Evolutionary conservation across 352 stramenopile species (phyloP).

Genomic region (Phytophthora boehmeriae): DNA sequence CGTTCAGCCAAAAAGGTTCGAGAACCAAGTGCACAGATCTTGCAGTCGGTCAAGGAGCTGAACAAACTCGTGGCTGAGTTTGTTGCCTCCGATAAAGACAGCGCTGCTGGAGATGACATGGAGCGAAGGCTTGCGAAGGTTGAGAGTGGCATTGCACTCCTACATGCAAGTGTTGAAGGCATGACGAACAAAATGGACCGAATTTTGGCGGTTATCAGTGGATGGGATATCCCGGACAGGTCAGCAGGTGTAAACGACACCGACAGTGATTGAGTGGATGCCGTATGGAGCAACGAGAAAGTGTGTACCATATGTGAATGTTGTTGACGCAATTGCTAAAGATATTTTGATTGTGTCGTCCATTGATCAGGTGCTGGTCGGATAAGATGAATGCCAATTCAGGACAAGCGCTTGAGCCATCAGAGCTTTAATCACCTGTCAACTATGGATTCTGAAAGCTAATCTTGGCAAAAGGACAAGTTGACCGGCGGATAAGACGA

Average conservation of each 20-base stretch:
- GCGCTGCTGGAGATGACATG: background rate
- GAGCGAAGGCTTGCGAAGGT: constrained; percentile 10
- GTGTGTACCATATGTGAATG: too few relatives aligned
- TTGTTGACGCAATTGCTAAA: too few relatives aligned
- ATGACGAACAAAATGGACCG: constrained; percentile 14
- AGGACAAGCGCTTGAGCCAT: too few relatives aligned
- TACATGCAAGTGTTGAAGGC: constrained; percentile 8
- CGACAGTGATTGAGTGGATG: background rate
- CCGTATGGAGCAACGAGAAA: background rate
- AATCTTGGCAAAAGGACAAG: background rate
- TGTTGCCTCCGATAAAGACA: constrained; percentile 2
- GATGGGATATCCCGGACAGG: background rate
- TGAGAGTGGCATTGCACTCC: constrained; percentile 5
- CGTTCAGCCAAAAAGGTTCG: background rate
- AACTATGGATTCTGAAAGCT: too few relatives aligned
- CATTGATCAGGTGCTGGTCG: too few relatives aligned
- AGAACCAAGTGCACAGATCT: constrained; percentile 11
- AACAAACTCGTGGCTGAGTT: constrained; percentile 16
- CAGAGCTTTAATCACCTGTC: too few relatives aligned
- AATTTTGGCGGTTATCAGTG: constrained; percentile 6
- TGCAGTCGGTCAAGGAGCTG: constrained; percentile 16
- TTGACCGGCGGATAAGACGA: background rate
- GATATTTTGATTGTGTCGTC: too few relatives aligned
- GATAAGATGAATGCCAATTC: too few relatives aligned
- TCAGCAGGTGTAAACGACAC: background rate